phyloP scores from a whole-genome alignment of 257 asterid genomes.

The Nicotiana undulata region DNA sequence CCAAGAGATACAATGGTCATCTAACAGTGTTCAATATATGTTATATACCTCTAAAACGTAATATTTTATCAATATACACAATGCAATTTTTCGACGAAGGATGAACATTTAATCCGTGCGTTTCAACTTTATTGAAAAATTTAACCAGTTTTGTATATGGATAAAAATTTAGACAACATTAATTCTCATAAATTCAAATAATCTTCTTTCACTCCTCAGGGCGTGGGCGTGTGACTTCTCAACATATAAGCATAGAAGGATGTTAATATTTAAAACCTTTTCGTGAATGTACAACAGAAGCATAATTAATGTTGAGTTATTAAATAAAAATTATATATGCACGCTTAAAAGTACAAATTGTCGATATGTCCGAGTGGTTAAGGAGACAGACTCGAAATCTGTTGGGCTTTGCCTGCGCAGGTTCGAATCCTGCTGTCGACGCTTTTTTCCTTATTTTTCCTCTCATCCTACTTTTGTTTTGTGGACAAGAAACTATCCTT shows the following conservation, averaged over 20 bases:
- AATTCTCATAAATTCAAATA: background rate
- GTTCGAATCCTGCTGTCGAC: conserved; percentile 64
- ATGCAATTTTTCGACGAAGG: too few species aligned
- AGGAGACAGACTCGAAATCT: conserved; percentile 62
- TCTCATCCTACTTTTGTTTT: too few species aligned
- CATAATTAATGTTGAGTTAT: too few species aligned
- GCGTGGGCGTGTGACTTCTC: background rate
- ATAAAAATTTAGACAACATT: background rate
- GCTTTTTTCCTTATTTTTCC: background rate
- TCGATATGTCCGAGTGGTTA: conserved; percentile 63
- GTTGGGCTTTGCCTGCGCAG: conserved; percentile 66
- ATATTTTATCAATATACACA: too few species aligned
- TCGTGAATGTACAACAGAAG: background rate
- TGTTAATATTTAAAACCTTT: background rate
- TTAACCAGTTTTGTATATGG: background rate
- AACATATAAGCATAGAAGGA: background rate
- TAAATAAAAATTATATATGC: too few species aligned
- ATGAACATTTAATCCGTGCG: background rate
- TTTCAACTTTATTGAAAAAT: too few species aligned
- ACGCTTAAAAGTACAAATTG: background rate
- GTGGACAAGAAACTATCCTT: too few species aligned
- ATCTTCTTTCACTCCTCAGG: background rate
- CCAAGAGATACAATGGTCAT: too few species aligned
- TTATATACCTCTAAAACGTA: too few species aligned
- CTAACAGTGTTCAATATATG: too few species aligned